Evolutionary conservation across 352 stramenopile species (phyloP), one percentile per base, ranked within the genome.

Genomic region (Thalassiosira sp.): DNA sequence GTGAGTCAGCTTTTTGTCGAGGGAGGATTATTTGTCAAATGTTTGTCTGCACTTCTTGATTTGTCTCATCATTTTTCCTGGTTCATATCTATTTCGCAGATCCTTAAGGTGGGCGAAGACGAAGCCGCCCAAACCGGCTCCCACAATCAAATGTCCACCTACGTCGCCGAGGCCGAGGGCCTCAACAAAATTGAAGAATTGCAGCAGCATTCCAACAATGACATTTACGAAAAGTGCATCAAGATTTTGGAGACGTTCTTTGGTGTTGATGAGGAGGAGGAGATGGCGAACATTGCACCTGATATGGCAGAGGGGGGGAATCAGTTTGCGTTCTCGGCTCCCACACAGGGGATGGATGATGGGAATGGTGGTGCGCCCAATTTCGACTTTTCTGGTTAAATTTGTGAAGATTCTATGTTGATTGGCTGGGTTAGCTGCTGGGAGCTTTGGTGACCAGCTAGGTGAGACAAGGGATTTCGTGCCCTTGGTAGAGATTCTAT

Each of bases 191-290:
- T 99, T 66, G 96, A 99, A 89, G 94, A 98, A 24, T 87, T 99
- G 31, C 97, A 99, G 79, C 96, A 97, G 74, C 97, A 98, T 74
- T 92, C 97, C 70, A 97, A 98, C 84, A 92, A 98, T 89, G 94
- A 95, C 28, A 94, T 97, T 87, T 98, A 95, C 56, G 89, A 94
- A 58, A 94, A 96, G 72, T 95, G 94, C 40, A 85, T 98, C 54
- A 93, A 94, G 66, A 97, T 99, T 65, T 89, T 99, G 24, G 95
- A 97, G 75, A 96, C 95, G 24, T 98, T 98, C 89, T 99, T 98
- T 85, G 95, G 96, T 35, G 95, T 96, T 15, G 96, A 98, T 61
- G 96, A 98, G 52, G 97, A 99, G 24, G 96, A 98, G 66, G 96
- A 98, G 68, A 93, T 97, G 77, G 89, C 78, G 22, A 75, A 78